Base-by-base conservation (phyloP, 2,329 filamentous ascomycete genomes). In the Hymenoscyphus fructigenus region DNA sequence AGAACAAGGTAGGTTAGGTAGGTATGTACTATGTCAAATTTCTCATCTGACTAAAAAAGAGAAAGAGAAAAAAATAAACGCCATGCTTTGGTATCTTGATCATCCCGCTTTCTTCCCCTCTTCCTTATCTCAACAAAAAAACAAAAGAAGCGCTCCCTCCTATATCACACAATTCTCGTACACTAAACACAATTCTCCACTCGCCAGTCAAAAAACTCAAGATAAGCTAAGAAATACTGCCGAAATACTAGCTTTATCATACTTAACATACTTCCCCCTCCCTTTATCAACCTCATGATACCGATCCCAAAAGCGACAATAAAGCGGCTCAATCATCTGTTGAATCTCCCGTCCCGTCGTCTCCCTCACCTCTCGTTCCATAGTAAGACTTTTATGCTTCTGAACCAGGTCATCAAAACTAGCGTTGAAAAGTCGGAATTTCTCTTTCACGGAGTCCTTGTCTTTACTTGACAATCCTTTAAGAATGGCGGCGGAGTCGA, bases 211-310 rank as follows among this genome's bases (percentile, higher is more conserved):
- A 9, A 23, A 12, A 7, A 17, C n/a, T 23, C 28, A 64, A 44
- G 50, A 60, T 64, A 75, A 61, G 29, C 68, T 66, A 50, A 71
- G 57, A 61, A 76, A 88, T 10, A 89, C 82, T 26, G 86, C 85
- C 57, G 90, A 87, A 73, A 99, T 89, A 58, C 88, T 86, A 50
- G 83, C 83, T 82, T 97, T 97, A 80, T 97, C 93, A 76, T 97
- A 98, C 81, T 96, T 97, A 76, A 96, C 93, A 78, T 98, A 96
- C 79, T 99, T 99, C 71, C 94, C 94, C 79, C 93, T 96, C 66
- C 95, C 95, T 81, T 97, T 97, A 79, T 98, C 94, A 69, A 98
- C 88, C 79, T 98, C 95, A 76, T 97, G 93, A 76, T 99, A 99
- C 32, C 94, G 86, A 78, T 98, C 95, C 88, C 92, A 98, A 79